Evolutionary conservation across 1,139 yeast species (phyloP).

Genomic region (Pichia sp.): DNA sequence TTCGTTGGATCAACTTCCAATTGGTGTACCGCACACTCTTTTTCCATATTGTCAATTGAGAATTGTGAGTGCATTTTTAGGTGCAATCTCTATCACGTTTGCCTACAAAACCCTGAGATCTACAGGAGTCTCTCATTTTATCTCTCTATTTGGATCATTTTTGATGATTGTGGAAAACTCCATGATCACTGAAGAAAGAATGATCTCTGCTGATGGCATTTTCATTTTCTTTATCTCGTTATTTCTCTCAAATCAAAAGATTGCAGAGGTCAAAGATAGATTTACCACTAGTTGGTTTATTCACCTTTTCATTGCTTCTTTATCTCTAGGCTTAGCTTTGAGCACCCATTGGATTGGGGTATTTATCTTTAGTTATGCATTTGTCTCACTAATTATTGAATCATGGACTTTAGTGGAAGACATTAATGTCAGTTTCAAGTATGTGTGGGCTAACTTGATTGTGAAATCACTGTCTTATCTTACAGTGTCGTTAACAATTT

Average conservation of each 20-base stretch:
- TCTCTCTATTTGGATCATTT: conserved; percentile 44
- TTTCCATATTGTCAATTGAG: conserved; percentile 48
- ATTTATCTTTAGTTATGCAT: conserved; percentile 50
- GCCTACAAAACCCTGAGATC: conserved; percentile 48
- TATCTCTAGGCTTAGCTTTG: conserved; percentile 49
- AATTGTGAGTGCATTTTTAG: conserved; percentile 49
- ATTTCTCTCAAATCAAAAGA: conserved; percentile 43
- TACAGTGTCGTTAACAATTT: conserved; percentile 47
- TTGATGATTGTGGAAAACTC: conserved; percentile 53
- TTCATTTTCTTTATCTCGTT: conserved; percentile 44
- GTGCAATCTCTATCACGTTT: conserved; percentile 42
- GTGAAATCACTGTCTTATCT: conserved; percentile 38
- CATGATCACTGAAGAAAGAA: conserved; percentile 46
- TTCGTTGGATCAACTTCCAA: background rate
- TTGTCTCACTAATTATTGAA: conserved; percentile 38
- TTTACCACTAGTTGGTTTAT: conserved; percentile 45
- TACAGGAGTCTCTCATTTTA: conserved; percentile 40
- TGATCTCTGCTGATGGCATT: conserved; percentile 49
- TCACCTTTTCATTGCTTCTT: conserved; percentile 41
- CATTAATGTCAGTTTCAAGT: conserved; percentile 36
- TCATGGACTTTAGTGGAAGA: conserved; percentile 62
- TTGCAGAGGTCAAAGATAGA: conserved; percentile 36
- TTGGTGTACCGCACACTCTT: background rate
- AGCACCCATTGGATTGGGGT: conserved; percentile 55
- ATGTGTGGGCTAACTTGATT: conserved; percentile 35